A percentile compares a stretch with the other conserved stretches of the same genome.
phyloP scores from a whole-genome alignment of 2,329 filamentous ascomycete species.

The Pseudofabraea citricarpa region DNA sequence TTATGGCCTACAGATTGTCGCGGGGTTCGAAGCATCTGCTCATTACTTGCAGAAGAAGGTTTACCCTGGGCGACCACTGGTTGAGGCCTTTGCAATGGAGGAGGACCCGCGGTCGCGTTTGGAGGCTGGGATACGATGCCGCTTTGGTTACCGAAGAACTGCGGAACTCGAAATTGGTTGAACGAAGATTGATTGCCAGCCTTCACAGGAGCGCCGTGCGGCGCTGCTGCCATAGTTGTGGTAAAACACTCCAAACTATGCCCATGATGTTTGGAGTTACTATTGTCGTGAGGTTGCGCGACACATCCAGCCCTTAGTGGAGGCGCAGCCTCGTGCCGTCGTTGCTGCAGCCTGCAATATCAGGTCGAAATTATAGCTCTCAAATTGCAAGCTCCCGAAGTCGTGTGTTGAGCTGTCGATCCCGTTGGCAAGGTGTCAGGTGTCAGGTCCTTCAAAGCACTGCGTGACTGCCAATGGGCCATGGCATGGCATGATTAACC shows the following conservation, averaged over 20 bases:
- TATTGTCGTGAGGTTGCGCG: slow-evolving; percentile 1
- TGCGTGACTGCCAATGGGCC: too few relatives aligned
- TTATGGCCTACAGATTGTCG: not conserved
- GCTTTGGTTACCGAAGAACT: too few relatives aligned
- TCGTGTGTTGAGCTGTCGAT: too few relatives aligned
- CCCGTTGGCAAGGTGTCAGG: too few relatives aligned
- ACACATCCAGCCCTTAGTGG: too few relatives aligned
- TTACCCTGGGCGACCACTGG: not conserved
- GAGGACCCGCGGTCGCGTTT: slow-evolving; percentile 12
- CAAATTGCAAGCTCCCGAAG: too few relatives aligned
- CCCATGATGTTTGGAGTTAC: slow-evolving; percentile 18
- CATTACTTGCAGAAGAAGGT: slow-evolving; percentile 6
- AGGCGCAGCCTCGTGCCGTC: too few relatives aligned
- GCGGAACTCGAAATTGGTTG: slow-evolving; percentile 16
- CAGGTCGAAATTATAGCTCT: too few relatives aligned
- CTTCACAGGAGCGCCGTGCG: slow-evolving; percentile 13
- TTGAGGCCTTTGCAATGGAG: slow-evolving; percentile 13
- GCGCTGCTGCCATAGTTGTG: slow-evolving; percentile 22
- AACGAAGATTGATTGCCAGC: slow-evolving; percentile 15
- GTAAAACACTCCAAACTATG: slow-evolving; percentile 12
- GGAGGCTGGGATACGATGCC: slow-evolving; percentile 17
- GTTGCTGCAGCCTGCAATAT: too few relatives aligned
- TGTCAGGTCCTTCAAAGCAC: too few relatives aligned
- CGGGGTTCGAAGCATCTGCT: slow-evolving; percentile 5
- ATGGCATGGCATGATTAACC: too few relatives aligned